Percentiles rank a stretch among this genome's conserved stretches.
These are phyloP conservation scores for Claviceps quebecensis DNA, from an alignment of 2,329 filamentous ascomycete genomes.

Conservation along the genomic window DNA sequence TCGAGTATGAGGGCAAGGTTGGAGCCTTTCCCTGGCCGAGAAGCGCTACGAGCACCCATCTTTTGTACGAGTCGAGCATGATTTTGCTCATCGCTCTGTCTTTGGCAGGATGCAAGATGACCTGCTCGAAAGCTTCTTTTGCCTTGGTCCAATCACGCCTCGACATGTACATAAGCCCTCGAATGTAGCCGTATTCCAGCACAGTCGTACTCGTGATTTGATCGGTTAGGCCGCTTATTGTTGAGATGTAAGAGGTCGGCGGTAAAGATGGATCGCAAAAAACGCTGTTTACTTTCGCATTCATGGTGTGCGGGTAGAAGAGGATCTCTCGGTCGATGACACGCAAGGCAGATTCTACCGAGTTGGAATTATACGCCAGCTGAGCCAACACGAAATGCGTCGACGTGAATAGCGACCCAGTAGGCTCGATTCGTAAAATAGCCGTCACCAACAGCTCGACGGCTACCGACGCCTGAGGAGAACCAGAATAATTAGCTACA, in stretches of 20 bases:
- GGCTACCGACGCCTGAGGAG: slow-evolving; percentile 29
- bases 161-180: slow-evolving; percentile 51
- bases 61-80: slow-evolving; percentile 84
- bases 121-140: slow-evolving; percentile 45
- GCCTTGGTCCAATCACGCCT: slow-evolving; percentile 49
- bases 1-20: slow-evolving; percentile 41
- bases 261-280: slow-evolving; percentile 33
- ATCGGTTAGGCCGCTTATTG: slow-evolving; percentile 41
- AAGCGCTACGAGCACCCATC: slow-evolving; percentile 69
- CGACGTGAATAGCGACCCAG: slow-evolving; percentile 50
- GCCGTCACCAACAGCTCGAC: slow-evolving; percentile 34
- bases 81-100: slow-evolving; percentile 55
- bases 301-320: slow-evolving; percentile 41
- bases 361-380: slow-evolving; percentile 42
- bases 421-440: slow-evolving; percentile 52
- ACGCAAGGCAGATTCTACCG: slow-evolving; percentile 39
- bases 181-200: slow-evolving; percentile 52
- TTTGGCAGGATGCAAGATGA: slow-evolving; percentile 51
- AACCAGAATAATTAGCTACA: neutral
- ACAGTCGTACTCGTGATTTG: slow-evolving; percentile 38
- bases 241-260: slow-evolving; percentile 44
- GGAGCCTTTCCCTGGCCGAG: slow-evolving; percentile 50
- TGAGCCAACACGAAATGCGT: slow-evolving; percentile 44
- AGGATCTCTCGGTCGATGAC: slow-evolving; percentile 53
- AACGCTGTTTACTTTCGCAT: slow-evolving; percentile 20